Percentiles rank a stretch among this genome's conserved stretches.
Evolutionary conservation across 441 rosid species (phyloP).

Genomic region (Pelargonium myrrhifolium): DNA sequence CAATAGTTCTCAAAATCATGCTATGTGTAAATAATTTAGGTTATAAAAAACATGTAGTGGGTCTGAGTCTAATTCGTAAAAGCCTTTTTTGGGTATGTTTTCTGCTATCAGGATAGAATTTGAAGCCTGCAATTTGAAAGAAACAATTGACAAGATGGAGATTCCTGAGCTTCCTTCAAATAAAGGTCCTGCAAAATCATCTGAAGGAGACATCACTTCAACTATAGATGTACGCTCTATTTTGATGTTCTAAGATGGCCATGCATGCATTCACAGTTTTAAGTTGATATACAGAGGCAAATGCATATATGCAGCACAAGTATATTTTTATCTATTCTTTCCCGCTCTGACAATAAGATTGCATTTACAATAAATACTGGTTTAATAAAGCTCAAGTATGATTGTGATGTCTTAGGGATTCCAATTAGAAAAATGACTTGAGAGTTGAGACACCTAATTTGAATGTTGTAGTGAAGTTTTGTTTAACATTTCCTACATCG

Average conservation of each 20-base stretch:
- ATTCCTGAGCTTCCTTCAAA: slow-evolving; percentile 26
- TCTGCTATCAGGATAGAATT: slow-evolving; percentile 82
- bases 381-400: not conserved
- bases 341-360: not conserved
- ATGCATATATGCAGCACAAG: not conserved
- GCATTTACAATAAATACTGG: not conserved
- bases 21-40: not conserved
- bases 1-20: not conserved
- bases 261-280: slow-evolving; percentile 2
- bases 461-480: slow-evolving; percentile 1
- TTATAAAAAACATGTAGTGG: not conserved
- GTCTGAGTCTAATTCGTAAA: not conserved
- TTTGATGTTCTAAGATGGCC: slow-evolving; percentile 4
- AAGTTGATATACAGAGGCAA: not conserved
- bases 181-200: slow-evolving; percentile 31
- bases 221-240: slow-evolving; percentile 44
- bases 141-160: slow-evolving; percentile 49
- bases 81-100: slow-evolving; percentile 20
- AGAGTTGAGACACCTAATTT: not conserved
- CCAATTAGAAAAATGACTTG: not conserved
- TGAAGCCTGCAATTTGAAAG: slow-evolving; percentile 58
- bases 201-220: slow-evolving; percentile 32
- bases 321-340: not conserved
- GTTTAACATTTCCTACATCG: not conserved
- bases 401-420: not conserved